Percentiles rank a stretch among this genome's conserved stretches.
Evolutionary conservation across 768 basidiomycete species (phyloP).

Genomic region (Boletus sp.): DNA sequence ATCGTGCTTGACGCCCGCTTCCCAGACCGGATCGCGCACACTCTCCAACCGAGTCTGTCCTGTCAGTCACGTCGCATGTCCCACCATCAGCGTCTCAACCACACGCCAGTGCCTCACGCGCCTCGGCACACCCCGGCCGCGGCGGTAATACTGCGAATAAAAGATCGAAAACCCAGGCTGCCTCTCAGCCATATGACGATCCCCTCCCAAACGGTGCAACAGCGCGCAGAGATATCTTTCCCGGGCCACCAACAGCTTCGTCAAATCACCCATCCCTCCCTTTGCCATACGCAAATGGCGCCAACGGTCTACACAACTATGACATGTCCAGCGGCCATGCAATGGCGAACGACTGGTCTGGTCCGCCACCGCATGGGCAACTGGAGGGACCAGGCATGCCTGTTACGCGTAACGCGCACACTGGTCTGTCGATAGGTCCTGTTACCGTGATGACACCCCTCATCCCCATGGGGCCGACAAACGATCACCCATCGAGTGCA

Average conservation of each 20-base stretch:
- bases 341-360: conserved; percentile 47
- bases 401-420: conserved; percentile 45
- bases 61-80: conserved; percentile 69
- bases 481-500: conserved; percentile 35
- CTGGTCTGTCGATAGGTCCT: conserved; percentile 23
- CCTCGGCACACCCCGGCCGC: conserved; percentile 32
- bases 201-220: conserved; percentile 39
- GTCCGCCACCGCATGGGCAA: conserved; percentile 48
- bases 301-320: conserved; percentile 40
- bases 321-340: conserved; percentile 38
- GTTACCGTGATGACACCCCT: conserved; percentile 25
- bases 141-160: conserved; percentile 37
- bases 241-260: conserved; percentile 50
- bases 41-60: conserved; percentile 72
- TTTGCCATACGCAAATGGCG: conserved; percentile 36
- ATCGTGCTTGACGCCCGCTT: conserved; percentile 1
- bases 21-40: conserved; percentile 59
- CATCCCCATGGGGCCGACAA: conserved; percentile 25
- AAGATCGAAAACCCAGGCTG: conserved; percentile 41
- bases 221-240: conserved; percentile 43
- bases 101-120: conserved; percentile 27
- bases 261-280: conserved; percentile 56
- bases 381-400: conserved; percentile 82
- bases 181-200: conserved; percentile 40
- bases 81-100: conserved; percentile 37